Percentiles rank a stretch among this genome's conserved stretches.
phyloP scores from a whole-genome alignment of 768 basidiomycete genomes.

The Baorangia bicolor region DNA sequence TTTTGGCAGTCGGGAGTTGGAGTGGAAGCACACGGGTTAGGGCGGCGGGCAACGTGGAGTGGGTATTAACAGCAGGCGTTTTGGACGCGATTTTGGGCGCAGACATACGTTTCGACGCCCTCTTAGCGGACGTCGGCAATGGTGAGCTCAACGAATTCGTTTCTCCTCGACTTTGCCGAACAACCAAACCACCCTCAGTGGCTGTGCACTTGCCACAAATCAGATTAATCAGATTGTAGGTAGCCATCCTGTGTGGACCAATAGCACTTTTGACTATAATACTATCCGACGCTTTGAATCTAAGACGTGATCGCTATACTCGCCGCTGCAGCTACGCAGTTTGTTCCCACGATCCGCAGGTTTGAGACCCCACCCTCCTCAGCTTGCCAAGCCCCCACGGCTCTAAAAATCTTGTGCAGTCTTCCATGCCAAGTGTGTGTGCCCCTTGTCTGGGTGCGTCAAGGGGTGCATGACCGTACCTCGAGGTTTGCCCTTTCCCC shows the following conservation, averaged over 20 bases:
- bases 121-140: neutral
- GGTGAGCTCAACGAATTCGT: neutral
- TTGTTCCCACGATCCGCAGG: neutral
- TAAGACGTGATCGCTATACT: too few relatives aligned
- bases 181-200: neutral
- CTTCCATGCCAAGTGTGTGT: too few relatives aligned
- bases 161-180: neutral
- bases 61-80: neutral
- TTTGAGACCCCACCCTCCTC: too few relatives aligned
- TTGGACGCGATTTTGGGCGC: neutral
- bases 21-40: neutral
- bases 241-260: too few relatives aligned
- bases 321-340: neutral
- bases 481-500: neutral
- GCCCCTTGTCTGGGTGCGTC: too few relatives aligned
- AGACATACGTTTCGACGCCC: slow-evolving; percentile 12
- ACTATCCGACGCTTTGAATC: too few relatives aligned
- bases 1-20: neutral
- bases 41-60: slow-evolving; percentile 1
- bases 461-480: too few relatives aligned
- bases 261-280: too few relatives aligned
- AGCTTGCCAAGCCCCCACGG: too few relatives aligned
- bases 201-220: slow-evolving; percentile 8
- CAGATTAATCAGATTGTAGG: too few relatives aligned
- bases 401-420: too few relatives aligned